A percentile compares a stretch with the other conserved stretches of the same genome.
Evolutionary conservation across 2,329 filamentous ascomycete genomes (phyloP).

Genomic region (Cryphonectria japonica): DNA sequence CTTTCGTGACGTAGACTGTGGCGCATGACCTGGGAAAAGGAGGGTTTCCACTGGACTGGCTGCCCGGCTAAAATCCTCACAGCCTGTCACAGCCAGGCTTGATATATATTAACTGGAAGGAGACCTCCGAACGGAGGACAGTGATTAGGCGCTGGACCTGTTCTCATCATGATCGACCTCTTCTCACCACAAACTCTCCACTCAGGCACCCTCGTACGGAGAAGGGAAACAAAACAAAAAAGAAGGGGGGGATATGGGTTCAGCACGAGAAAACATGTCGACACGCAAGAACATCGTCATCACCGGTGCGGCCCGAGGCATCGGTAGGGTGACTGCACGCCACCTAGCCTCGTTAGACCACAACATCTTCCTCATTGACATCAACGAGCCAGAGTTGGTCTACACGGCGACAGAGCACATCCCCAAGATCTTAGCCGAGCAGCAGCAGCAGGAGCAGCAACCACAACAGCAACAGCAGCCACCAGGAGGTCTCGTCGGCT

Average conservation of each 20-base stretch:
- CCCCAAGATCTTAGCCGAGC: slow-evolving; percentile 35
- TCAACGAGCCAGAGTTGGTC: slow-evolving; percentile 44
- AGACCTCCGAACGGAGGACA: not conserved
- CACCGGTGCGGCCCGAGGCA: slow-evolving; percentile 47
- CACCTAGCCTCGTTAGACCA: slow-evolving; percentile 47
- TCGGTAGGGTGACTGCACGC: slow-evolving; percentile 49
- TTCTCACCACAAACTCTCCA: not conserved
- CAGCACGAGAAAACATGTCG: slow-evolving; percentile 20
- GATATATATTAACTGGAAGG: not conserved
- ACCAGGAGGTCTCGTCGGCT: slow-evolving; percentile 33
- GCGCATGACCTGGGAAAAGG: not conserved
- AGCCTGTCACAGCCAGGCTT: not conserved
- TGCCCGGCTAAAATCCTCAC: slow-evolving; percentile 13
- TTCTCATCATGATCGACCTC: not conserved
- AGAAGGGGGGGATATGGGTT: not conserved
- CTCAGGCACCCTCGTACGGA: not conserved
- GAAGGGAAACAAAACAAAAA: too few relatives aligned
- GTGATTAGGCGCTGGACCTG: not conserved
- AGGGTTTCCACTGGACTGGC: not conserved
- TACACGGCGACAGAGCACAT: slow-evolving; percentile 40
- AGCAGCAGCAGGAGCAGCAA: slow-evolving; percentile 13
- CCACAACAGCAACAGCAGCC: not conserved
- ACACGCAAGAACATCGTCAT: slow-evolving; percentile 28
- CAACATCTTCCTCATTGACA: slow-evolving; percentile 49
- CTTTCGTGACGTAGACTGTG: not conserved